Percentiles rank a stretch among this genome's conserved stretches.
These are phyloP conservation scores for Exophiala mesophila DNA, from an alignment of 2,329 filamentous ascomycete species.

Conservation along the genomic window DNA sequence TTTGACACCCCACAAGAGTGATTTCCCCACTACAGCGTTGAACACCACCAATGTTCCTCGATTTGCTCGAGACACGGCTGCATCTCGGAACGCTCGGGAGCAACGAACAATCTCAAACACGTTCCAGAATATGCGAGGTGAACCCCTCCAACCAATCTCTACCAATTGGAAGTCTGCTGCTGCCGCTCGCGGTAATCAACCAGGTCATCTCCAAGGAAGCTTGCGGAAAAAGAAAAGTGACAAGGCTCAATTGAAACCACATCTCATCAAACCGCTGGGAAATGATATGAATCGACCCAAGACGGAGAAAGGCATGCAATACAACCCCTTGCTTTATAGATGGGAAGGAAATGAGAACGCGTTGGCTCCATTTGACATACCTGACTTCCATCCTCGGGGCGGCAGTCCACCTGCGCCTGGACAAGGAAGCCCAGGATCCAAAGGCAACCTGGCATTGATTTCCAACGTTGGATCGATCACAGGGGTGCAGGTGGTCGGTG, in stretches of 20 bases:
- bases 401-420: conserved; percentile 18
- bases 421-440: conserved; percentile 22
- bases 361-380: conserved; percentile 69
- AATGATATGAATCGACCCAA: conserved; percentile 69
- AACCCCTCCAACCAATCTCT: conserved; percentile 48
- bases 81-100: conserved; percentile 60
- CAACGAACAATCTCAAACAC: conserved; percentile 49
- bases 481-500: conserved; percentile 88
- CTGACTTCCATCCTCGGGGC: conserved; percentile 32
- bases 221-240: conserved; percentile 46
- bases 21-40: conserved; percentile 38
- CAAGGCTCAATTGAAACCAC: conserved; percentile 62
- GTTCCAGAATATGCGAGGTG: conserved; percentile 36
- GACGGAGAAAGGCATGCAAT: conserved; percentile 94
- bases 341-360: conserved; percentile 98
- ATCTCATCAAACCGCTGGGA: conserved; percentile 80
- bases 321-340: conserved; percentile 77
- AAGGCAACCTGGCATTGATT: conserved; percentile 61
- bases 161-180: conserved; percentile 55
- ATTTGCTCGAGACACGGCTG: conserved; percentile 63
- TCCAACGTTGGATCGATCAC: conserved; percentile 75
- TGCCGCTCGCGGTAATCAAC: conserved; percentile 10
- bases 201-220: conserved; percentile 14
- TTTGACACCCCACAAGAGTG: conserved; percentile 48
- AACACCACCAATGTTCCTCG: conserved; percentile 41